A percentile compares a stretch with the other conserved stretches of the same genome.
Evolutionary conservation across 306 rosid genomes (phyloP).

Genomic region (Vigna mungo): DNA sequence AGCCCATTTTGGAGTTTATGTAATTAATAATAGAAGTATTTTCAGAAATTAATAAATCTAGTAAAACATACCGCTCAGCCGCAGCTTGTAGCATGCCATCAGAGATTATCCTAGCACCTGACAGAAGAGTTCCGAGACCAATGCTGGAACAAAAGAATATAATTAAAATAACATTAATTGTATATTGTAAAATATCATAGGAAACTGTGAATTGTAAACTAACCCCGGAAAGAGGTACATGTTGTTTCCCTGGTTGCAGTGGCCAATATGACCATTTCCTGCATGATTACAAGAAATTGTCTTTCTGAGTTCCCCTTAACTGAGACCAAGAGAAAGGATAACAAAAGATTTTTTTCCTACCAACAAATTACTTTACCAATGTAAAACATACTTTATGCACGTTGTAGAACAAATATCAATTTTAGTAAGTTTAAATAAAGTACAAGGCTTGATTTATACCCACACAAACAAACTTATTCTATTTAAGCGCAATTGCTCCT

Average conservation of each 20-base stretch:
- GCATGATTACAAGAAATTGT: constrained; percentile 39
- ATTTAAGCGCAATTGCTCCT: too few species aligned
- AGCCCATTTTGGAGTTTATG: constrained; percentile 13
- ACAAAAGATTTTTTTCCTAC: neutral
- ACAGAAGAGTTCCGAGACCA: constrained; percentile 95
- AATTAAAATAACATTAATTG: constrained; percentile 23
- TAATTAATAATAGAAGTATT: constrained; percentile 13
- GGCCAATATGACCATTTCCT: constrained; percentile 89
- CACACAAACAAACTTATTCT: constrained; percentile 20
- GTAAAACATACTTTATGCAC: constrained; percentile 14
- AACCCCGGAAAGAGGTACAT: constrained; percentile 99
- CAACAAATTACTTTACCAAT: constrained; percentile 6
- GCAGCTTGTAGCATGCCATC: constrained; percentile 99
- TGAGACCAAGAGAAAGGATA: constrained; percentile 9
- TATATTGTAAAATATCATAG: constrained; percentile 1
- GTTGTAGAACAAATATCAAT: constrained; percentile 20
- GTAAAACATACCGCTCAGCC: constrained; percentile 83
- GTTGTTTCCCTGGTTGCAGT: constrained; percentile 99
- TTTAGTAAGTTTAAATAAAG: constrained; percentile 19
- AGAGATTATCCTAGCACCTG: constrained; percentile 83
- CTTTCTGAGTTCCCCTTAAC: constrained; percentile 22
- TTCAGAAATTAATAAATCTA: constrained; percentile 29
- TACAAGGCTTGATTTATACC: constrained; percentile 27
- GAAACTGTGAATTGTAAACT: constrained; percentile 52
- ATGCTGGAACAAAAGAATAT: constrained; percentile 65